These are phyloP conservation scores for Diaporthe humulicola DNA, from an alignment of 2,329 filamentous ascomycete genomes.

Conservation along the genomic window DNA sequence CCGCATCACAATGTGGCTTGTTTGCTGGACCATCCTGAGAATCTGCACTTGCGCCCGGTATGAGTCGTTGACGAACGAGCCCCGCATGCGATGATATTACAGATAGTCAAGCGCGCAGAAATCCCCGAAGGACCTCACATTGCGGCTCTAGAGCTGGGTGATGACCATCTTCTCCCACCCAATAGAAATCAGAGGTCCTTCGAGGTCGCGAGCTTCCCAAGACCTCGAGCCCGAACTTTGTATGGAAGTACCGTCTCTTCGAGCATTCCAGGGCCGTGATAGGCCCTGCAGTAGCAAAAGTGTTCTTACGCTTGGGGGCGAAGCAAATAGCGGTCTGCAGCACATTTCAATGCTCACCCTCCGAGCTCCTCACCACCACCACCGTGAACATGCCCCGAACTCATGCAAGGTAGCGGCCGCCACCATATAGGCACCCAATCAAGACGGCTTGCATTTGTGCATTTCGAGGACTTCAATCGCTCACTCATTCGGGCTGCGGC, in stretches of 20 bases:
- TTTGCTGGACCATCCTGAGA: not conserved
- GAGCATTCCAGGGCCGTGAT: not conserved
- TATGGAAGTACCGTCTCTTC: not conserved
- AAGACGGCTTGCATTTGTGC: not conserved
- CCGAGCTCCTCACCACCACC: constrained; percentile 4
- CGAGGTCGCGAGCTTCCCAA: not conserved
- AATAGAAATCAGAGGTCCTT: not conserved
- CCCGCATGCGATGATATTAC: not conserved
- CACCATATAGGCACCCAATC: not conserved
- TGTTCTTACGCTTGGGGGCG: constrained; percentile 10
- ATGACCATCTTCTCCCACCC: not conserved
- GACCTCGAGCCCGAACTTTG: not conserved
- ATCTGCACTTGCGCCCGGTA: constrained; percentile 5
- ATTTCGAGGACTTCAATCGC: not conserved
- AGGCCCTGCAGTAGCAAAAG: constrained; percentile 1
- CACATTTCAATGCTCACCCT: not conserved
- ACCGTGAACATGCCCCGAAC: not conserved
- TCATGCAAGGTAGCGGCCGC: constrained; percentile 18
- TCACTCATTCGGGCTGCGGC: not conserved
- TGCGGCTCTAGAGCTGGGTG: not conserved
- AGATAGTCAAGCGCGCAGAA: not conserved
- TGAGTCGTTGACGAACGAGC: not conserved
- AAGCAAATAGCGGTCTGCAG: constrained; percentile 25
- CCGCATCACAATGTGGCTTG: not conserved
- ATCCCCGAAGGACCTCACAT: not conserved